These are phyloP conservation scores for Artemisia tridentata DNA, from an alignment of 129 eudicot species.

Conservation along the genomic window DNA sequence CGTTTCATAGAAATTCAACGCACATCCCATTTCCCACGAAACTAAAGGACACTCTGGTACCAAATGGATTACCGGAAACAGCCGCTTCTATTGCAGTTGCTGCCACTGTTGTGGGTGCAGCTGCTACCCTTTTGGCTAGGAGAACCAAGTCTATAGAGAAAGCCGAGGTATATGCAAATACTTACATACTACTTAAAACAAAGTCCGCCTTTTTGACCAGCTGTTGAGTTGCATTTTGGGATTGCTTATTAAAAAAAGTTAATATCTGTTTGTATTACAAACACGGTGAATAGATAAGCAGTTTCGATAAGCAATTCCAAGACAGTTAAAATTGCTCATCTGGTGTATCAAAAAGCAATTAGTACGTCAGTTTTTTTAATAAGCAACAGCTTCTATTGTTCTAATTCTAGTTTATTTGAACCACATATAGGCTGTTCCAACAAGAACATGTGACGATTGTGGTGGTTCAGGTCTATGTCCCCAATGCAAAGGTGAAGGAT, in stretches of 20 bases:
- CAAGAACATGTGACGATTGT: conserved; percentile 74
- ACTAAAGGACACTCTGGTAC: conserved; percentile 28
- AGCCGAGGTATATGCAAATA: conserved; percentile 18
- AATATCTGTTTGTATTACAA: no score
- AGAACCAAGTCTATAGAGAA: conserved; percentile 55
- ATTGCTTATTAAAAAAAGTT: no score
- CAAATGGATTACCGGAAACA: conserved; percentile 76
- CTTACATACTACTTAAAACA: not conserved
- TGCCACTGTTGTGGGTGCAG: conserved; percentile 88
- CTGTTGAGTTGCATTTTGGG: conserved; percentile 1
- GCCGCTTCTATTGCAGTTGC: conserved; percentile 86
- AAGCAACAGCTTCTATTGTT: not conserved
- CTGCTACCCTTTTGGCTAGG: conserved; percentile 69
- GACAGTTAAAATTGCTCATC: no score
- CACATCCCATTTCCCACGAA: conserved; percentile 28
- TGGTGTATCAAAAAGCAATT: no score
- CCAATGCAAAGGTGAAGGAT: conserved; percentile 95
- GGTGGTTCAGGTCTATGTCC: conserved; percentile 91
- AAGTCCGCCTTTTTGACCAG: not conserved
- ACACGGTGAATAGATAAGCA: no score
- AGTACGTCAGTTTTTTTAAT: no score
- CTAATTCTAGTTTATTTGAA: conserved; percentile 12
- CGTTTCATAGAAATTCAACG: conserved; percentile 23
- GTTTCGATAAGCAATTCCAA: no score
- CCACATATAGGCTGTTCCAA: conserved; percentile 45